Percentiles rank a stretch among this genome's conserved stretches.
phyloP scores from a whole-genome alignment of 2,329 filamentous ascomycete genomes.

The Parasarocladium wereldwijsianum region DNA sequence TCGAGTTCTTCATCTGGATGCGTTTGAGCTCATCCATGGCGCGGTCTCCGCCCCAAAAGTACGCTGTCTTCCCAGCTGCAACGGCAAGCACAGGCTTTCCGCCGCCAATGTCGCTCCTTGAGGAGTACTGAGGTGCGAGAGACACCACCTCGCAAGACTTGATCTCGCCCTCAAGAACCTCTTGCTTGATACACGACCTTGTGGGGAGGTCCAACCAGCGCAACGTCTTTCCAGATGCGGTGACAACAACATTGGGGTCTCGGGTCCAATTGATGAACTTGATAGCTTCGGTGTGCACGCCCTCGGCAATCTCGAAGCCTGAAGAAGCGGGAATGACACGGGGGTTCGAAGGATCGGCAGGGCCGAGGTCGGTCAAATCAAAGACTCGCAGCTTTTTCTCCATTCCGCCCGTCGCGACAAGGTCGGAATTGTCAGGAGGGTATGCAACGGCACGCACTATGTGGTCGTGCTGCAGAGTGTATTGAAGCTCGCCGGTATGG shows the following conservation, averaged over 20 bases:
- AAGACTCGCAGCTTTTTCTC: conserved; percentile 96
- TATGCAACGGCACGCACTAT: conserved; percentile 93
- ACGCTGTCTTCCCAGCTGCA: conserved; percentile 84
- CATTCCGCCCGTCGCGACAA: conserved; percentile 83
- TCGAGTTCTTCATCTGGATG: conserved; percentile 65
- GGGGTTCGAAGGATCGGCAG: conserved; percentile 22
- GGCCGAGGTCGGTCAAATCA: conserved; percentile 53
- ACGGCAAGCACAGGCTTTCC: conserved; percentile 68
- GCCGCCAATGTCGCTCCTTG: conserved; percentile 46
- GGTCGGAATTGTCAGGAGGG: conserved; percentile 63
- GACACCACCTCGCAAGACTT: conserved; percentile 83
- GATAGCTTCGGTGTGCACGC: conserved; percentile 74
- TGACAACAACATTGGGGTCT: conserved; percentile 78
- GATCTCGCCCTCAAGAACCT: conserved; percentile 69
- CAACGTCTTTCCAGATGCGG: conserved; percentile 80
- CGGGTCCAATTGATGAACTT: conserved; percentile 93
- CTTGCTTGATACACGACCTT: conserved; percentile 59
- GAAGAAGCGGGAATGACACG: conserved; percentile 41
- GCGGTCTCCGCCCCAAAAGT: conserved; percentile 70
- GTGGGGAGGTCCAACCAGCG: conserved; percentile 88
- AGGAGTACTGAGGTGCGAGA: conserved; percentile 42
- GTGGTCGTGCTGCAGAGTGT: conserved; percentile 80
- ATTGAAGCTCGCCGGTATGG: conserved; percentile 77
- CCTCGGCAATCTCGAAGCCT: conserved; percentile 76
- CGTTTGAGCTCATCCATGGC: conserved; percentile 65